Evolutionary conservation across 495 filamentous ascomycete genomes (phyloP).

Genomic region (Penicillium psychrofluorescens): DNA sequence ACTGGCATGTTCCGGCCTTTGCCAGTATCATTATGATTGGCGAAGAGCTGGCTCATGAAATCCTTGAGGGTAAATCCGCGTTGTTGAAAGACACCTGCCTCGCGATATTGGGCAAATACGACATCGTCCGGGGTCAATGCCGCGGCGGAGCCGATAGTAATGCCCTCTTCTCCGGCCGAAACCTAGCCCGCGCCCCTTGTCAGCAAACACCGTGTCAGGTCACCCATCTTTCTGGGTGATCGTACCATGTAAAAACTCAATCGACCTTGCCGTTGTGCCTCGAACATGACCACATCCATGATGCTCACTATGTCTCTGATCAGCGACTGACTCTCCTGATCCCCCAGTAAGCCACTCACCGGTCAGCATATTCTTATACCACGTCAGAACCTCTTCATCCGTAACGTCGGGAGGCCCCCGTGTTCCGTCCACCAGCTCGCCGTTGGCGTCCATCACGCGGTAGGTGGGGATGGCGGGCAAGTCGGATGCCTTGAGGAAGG

Average conservation of each 20-base stretch:
- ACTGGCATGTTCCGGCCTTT: constrained; percentile 95
- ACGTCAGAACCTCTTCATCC: constrained; percentile 58
- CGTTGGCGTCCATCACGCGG: constrained; percentile 78
- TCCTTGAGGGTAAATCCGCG: constrained; percentile 79
- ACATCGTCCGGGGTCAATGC: constrained; percentile 79
- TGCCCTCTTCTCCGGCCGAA: constrained; percentile 91
- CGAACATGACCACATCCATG: constrained; percentile 93
- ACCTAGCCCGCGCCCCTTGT: constrained; percentile 38
- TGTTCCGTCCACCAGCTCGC: constrained; percentile 64
- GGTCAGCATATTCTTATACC: constrained; percentile 62
- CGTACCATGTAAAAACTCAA: constrained; percentile 92
- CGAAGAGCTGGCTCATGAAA: constrained; percentile 95
- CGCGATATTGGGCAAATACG: constrained; percentile 90
- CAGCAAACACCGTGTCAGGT: not conserved
- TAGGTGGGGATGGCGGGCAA: constrained; percentile 74
- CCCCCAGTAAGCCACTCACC: constrained; percentile 27
- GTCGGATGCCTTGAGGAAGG: constrained; percentile 63
- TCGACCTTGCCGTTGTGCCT: constrained; percentile 73
- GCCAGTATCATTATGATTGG: constrained; percentile 75
- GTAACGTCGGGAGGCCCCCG: constrained; percentile 53
- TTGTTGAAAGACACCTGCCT: constrained; percentile 84
- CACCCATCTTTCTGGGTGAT: too few relatives aligned
- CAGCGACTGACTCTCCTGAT: not conserved
- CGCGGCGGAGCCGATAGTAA: constrained; percentile 78
- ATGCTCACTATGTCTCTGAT: constrained; percentile 53